phyloP scores from a whole-genome alignment of 164 flowering plant genomes.

The Stephania cephalantha region DNA sequence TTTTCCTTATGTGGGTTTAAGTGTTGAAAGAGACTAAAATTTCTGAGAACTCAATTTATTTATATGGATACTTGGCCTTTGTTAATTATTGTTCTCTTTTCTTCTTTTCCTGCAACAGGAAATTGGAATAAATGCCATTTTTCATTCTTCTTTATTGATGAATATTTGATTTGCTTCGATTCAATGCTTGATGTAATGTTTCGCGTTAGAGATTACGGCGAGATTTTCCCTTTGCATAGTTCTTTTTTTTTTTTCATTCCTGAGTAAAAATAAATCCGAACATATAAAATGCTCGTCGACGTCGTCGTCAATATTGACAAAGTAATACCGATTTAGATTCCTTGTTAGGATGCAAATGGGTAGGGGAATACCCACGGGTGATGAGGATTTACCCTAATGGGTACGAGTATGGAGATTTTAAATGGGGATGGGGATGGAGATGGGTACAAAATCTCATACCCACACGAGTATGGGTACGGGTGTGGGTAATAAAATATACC shows the following conservation, averaged over 20 bases:
- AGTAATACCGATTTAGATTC: too few species aligned
- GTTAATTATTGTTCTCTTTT: slow-evolving; percentile 18
- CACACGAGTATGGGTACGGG: too few species aligned
- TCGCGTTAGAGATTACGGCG: neutral
- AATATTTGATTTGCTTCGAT: slow-evolving; percentile 29
- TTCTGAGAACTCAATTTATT: slow-evolving; percentile 23
- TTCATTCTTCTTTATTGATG: slow-evolving; percentile 33
- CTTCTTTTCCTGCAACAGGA: slow-evolving; percentile 13
- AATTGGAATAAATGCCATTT: slow-evolving; percentile 57
- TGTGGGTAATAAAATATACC: too few species aligned
- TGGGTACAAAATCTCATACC: too few species aligned
- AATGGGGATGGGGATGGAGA: too few species aligned
- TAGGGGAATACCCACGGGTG: too few species aligned
- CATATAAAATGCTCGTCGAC: neutral
- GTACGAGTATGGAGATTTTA: too few species aligned
- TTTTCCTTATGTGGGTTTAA: slow-evolving; percentile 44
- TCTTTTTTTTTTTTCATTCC: neutral
- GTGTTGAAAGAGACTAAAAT: slow-evolving; percentile 35
- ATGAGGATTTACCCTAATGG: too few species aligned
- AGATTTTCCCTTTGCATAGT: neutral
- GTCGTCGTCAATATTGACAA: neutral
- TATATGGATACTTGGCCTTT: slow-evolving; percentile 17
- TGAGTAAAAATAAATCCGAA: neutral
- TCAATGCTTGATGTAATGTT: slow-evolving; percentile 15
- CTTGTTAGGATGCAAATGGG: too few species aligned